phyloP scores from a whole-genome alignment of 441 rosid genomes.

The Mallotus japonicus region DNA sequence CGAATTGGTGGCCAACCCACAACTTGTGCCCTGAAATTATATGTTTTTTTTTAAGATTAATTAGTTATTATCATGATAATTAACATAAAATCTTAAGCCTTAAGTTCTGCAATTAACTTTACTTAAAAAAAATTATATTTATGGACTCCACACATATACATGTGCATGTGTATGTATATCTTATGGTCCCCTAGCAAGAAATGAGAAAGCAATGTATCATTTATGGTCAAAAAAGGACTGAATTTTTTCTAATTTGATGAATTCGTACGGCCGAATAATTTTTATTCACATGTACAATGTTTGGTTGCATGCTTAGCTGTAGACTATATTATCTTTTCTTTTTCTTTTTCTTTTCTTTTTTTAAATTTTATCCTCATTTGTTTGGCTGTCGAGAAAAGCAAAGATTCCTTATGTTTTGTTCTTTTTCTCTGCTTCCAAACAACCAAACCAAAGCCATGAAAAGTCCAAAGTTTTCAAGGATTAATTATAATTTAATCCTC shows the following conservation, averaged over 20 bases:
- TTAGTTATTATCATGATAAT: neutral
- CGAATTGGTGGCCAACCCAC: slow-evolving; percentile 99
- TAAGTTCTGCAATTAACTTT: neutral
- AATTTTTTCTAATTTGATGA: neutral
- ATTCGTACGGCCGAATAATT: neutral
- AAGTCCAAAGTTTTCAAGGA: neutral
- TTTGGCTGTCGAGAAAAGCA: slow-evolving; percentile 35
- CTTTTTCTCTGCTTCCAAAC: slow-evolving; percentile 55
- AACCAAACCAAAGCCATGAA: slow-evolving; percentile 36
- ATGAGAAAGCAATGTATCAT: neutral
- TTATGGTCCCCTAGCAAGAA: neutral
- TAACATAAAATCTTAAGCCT: neutral
- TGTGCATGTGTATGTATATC: neutral
- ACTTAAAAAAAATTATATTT: neutral
- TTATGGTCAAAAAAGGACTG: slow-evolving; percentile 1
- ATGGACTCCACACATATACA: neutral
- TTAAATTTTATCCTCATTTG: slow-evolving; percentile 19
- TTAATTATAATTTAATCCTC: no score
- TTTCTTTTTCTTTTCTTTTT: no score
- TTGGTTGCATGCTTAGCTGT: slow-evolving; percentile 19
- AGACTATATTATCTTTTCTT: neutral
- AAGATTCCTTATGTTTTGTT: slow-evolving; percentile 81
- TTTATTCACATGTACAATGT: slow-evolving; percentile 5
- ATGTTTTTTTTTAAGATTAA: neutral
- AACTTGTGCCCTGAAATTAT: slow-evolving; percentile 73